Evolutionary conservation across 202 grass and related monocot genomes (phyloP), one percentile per base, ranked within the genome.

Genomic region (Musa balbisiana): DNA sequence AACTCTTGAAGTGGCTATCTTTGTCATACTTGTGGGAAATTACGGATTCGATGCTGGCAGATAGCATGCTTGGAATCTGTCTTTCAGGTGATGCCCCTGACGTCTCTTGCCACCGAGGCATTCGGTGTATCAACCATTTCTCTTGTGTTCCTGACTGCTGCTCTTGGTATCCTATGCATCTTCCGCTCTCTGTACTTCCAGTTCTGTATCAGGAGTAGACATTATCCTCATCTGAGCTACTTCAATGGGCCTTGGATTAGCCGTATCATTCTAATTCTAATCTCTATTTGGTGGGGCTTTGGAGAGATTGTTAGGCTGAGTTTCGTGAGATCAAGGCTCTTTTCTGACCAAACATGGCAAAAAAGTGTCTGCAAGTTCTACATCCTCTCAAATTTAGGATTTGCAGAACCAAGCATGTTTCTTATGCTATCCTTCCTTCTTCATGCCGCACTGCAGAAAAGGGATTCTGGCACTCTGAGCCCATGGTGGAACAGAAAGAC

Each of bases 391-490:
- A 93, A 93, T 86, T 78, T 98, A 49, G 94, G 94, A 55, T 93
- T 98, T 86, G 91, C 94, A 16, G 94, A 98, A 77, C 94, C 94
- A 6, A 85, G 87, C 53, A 83, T 98, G 71, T 93, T 98, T 86
- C 64, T 98, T 25, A 83, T 98, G 84, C 88, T 93, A 3, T 83
- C 85, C 9, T 91, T 92, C 64, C 89, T 98, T 83, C 84, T 98
- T 13, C 86, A 85, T 64, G 90, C 91, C 25, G 91, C 94, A 69
- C 80, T 98, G 83, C 87, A 92, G 67, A 91, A 89, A 71, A 87
- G 92, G 25, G 91, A 93, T 26, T 78, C 76, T 63, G 90, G 84
- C 58, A 87, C 91, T 17, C 76, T 93, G 27, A 98, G 88, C 55
- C 77, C 51, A 21, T 80, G 77, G 73, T 98, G 94, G 88, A 98